Base-by-base conservation (phyloP, 129 eudicot species). In the Chrysanthemum makinoi region DNA sequence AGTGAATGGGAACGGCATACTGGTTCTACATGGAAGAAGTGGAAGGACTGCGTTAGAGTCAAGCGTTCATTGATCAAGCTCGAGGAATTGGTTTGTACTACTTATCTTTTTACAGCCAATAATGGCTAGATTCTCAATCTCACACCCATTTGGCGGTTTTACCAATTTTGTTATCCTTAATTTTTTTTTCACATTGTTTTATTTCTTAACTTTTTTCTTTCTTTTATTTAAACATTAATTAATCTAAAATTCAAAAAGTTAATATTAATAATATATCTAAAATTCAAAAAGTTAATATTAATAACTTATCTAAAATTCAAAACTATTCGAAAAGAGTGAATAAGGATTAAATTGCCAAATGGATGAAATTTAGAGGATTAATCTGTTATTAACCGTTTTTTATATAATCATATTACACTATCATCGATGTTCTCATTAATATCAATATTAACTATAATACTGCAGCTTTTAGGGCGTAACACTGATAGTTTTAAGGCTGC, bases 1-100 rank as follows among this genome's bases (percentile, higher is more conserved):
- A 75, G 90, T 85, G 91, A 87, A 79, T 93, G 98, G 98, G 98
- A 93, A 73, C 80, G 77, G 0, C 98, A 93, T 83, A 87, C 96
- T 19, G 98, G 98, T 74, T 89, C 88, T 24, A 72, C 88, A 80
- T 90, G 91, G 10, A 87, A 89, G 66, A 93, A 93, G 66, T 93
- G 98, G 98, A 93, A 89, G 75, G 74, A 68, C 67, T 87, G 95
- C 78, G 79, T 93, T 12, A 93, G 79, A 87, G 87, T 89, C 80
- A 89, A 87, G 82, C 88, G 84, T 55, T 46, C 92, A 65, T 80
- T 69, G 79, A 33, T 80, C 68, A 53, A 90, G 5, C 84, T 93
- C 72, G 88, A 85, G 72, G 69, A 84, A 82, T 71, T 89, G 96
- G 98, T 93, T 62, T 72, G 95, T 81, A 24, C 66, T n/a, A 13